These are phyloP conservation scores for Rhizoclosmatium globosum DNA, from an alignment of 192 early-diverging fungal species.

Conservation along the genomic window DNA sequence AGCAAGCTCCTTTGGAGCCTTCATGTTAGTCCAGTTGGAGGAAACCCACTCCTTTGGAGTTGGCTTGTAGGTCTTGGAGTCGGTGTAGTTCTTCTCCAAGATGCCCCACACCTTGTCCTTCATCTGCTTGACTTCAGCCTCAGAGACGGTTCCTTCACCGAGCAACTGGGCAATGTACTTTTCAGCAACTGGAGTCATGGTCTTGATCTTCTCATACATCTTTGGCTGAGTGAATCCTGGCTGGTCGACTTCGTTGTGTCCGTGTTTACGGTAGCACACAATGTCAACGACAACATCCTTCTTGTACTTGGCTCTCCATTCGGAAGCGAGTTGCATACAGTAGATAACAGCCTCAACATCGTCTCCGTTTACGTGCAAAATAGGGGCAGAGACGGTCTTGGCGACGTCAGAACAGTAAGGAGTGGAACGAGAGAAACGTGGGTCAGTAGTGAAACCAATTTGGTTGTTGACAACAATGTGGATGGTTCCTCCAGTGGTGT, in stretches of 20 bases:
- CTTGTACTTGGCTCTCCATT: conserved; percentile 96
- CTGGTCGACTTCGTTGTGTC: conserved; percentile 99
- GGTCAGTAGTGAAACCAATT: conserved; percentile 99
- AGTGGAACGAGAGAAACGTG: conserved; percentile 91
- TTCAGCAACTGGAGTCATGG: conserved; percentile 84
- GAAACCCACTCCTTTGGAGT: conserved; percentile 94
- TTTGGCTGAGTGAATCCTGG: conserved; percentile 98
- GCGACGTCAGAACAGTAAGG: conserved; percentile 98
- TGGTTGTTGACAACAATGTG: conserved; percentile 99
- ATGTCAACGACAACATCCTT: conserved; percentile 97
- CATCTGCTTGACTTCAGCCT: conserved; percentile 83
- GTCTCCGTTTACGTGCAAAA: conserved; percentile 98
- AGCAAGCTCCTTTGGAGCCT: conserved; percentile 80
- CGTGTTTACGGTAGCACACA: conserved; percentile 96
- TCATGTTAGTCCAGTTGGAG: conserved; percentile 91
- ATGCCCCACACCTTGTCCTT: conserved; percentile 92
- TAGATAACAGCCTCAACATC: conserved; percentile 97
- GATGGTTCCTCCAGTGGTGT: conserved; percentile 96
- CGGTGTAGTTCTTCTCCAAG: conserved; percentile 90
- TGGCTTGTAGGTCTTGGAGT: conserved; percentile 89
- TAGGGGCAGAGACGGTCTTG: conserved; percentile 95
- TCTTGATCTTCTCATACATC: conserved; percentile 92
- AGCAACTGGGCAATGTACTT: conserved; percentile 88
- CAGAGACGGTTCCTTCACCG: conserved; percentile 83
- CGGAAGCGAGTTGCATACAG: conserved; percentile 92